Evolutionary conservation across 495 filamentous ascomycete species (phyloP), one percentile per base, ranked within the genome.

Genomic region (Aspergillus affinis): DNA sequence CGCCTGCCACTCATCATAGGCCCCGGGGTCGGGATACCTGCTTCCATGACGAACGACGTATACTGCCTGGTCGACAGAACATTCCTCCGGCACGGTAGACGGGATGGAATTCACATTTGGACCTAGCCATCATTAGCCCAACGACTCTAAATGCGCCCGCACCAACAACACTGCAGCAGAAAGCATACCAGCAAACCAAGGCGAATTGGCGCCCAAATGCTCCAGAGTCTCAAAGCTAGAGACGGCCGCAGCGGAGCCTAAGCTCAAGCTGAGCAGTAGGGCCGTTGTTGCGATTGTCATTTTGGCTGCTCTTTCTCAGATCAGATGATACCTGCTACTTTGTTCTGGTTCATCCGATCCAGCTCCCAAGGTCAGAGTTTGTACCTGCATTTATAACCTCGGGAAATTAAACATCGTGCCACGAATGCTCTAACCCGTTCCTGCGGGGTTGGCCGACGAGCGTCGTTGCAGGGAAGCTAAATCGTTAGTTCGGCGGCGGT

Each of bases 41-140:
- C 79, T 83, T 19, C 83, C 84, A 63, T 86, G 84, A 54, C 83
- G 78, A 27, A 78, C 75, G 32, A 81, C 63, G 61, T 83, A 85
- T 26, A 78, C 77, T 21, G 77, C 82, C 59, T 81, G 78, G 48
- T 84, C 77, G n/a, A 85, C 78, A 6, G 72, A 71, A 59, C 84
- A 86, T 36, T 73, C 72, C 15, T 76, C 66, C 19, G 84, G 82
- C 27, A 81, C 69, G 15, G 75, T 70, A 30, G 76, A 69, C 3
- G 74, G 73, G 48, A 85, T 80, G 6, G 69, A 71, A 61, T 82
- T 79, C 54, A 84, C 73, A 66, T 84, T 78, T n/a, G 82, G 82
- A 5, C 79, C 77, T 79, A 26, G 30, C 51, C 51, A 48, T 18
- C 19, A 23, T 51, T 15, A 49, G 21, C n/a, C 27, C 49, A 17